A percentile compares a stretch with the other conserved stretches of the same genome.
phyloP scores from a whole-genome alignment of 495 filamentous ascomycete genomes.

The Penicillium nucicola region DNA sequence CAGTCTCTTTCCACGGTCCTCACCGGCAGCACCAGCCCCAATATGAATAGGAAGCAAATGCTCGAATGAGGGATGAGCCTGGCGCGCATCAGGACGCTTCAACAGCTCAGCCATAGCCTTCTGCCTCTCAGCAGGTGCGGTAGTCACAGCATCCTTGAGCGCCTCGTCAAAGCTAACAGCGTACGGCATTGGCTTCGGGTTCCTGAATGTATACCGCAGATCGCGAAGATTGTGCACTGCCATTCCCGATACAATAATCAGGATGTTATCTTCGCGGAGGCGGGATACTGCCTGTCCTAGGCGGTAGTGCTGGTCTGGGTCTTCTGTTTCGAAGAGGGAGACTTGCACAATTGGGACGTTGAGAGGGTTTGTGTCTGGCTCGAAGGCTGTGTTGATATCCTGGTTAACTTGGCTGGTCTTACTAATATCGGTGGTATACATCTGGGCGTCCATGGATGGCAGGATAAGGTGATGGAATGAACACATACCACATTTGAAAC shows the following conservation, averaged over 20 bases:
- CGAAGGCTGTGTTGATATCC: slow-evolving; percentile 63
- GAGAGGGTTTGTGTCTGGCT: slow-evolving; percentile 69
- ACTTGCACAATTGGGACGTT: slow-evolving; percentile 79
- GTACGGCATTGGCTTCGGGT: slow-evolving; percentile 58
- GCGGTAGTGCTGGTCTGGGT: slow-evolving; percentile 65
- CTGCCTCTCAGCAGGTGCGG: slow-evolving; percentile 52
- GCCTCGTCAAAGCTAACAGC: slow-evolving; percentile 74
- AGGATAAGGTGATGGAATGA: slow-evolving; percentile 10
- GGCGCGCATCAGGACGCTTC: slow-evolving; percentile 62
- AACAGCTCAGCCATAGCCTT: slow-evolving; percentile 57
- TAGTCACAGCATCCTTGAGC: slow-evolving; percentile 64
- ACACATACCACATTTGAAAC: slow-evolving; percentile 60
- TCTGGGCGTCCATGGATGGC: too few relatives aligned
- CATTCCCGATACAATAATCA: slow-evolving; percentile 81
- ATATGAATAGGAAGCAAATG: slow-evolving; percentile 79
- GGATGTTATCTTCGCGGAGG: slow-evolving; percentile 69
- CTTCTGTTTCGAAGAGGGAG: slow-evolving; percentile 66
- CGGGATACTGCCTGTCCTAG: slow-evolving; percentile 66
- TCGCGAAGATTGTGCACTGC: slow-evolving; percentile 83
- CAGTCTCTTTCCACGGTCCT: slow-evolving; percentile 57
- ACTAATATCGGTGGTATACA: too few relatives aligned
- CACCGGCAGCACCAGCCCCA: slow-evolving; percentile 65
- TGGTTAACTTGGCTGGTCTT: too few relatives aligned
- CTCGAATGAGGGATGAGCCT: slow-evolving; percentile 78
- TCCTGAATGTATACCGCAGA: slow-evolving; percentile 43